Conservation (phyloP, 129 eudicot genomes). For the Calendula officinalis region DNA sequence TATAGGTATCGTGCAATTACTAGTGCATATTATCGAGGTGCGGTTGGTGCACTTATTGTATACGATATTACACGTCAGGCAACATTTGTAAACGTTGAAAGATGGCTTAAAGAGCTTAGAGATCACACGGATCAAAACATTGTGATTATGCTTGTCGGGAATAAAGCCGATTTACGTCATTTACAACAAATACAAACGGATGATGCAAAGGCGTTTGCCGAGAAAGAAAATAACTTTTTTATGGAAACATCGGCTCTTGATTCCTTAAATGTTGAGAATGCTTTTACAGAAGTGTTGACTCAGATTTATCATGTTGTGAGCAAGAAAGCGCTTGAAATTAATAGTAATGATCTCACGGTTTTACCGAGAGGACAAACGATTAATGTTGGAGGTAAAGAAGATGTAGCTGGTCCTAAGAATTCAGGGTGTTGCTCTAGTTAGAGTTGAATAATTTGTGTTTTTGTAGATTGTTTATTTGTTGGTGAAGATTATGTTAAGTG, state of each 20-base stretch:
- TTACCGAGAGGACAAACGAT: slow-evolving; percentile 70
- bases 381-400: slow-evolving; percentile 64
- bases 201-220: slow-evolving; percentile 65
- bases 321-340: slow-evolving; percentile 62
- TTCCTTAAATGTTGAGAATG: slow-evolving; percentile 64
- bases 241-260: slow-evolving; percentile 88
- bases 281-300: slow-evolving; percentile 71
- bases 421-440: slow-evolving; percentile 62
- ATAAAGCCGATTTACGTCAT: slow-evolving; percentile 81
- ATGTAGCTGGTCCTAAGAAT: slow-evolving; percentile 70
- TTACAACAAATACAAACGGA: slow-evolving; percentile 52
- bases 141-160: slow-evolving; percentile 80
- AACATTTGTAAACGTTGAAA: slow-evolving; percentile 63
- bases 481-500: slow-evolving; percentile 8
- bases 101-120: slow-evolving; percentile 79
- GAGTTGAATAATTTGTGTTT: slow-evolving; percentile 18
- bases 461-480: slow-evolving; percentile 4
- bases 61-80: slow-evolving; percentile 71
- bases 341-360: slow-evolving; percentile 56
- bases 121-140: slow-evolving; percentile 75
- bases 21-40: slow-evolving; percentile 81
- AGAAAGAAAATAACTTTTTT: slow-evolving; percentile 53
- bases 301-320: slow-evolving; percentile 72
- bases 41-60: slow-evolving; percentile 73
- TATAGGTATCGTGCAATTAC: slow-evolving; percentile 82